A percentile compares a stretch with the other conserved stretches of the same genome.
Conservation (phyloP, 495 filamentous ascomycete species). For the Astrothelium macrocarpum region DNA sequence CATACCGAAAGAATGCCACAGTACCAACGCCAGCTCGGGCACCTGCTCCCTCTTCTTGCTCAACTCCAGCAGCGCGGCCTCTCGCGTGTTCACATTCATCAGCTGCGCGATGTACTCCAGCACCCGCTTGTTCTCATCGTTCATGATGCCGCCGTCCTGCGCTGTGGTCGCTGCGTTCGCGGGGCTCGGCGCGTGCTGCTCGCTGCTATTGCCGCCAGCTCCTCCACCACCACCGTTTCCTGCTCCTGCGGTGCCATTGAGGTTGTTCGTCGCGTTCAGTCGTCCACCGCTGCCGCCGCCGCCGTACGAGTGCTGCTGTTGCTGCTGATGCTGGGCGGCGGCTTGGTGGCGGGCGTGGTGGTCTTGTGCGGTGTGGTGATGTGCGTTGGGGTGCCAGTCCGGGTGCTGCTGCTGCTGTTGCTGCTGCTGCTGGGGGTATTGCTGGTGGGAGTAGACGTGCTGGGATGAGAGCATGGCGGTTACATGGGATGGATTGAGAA, state of each 20-base stretch:
- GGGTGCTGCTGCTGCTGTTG: slow-evolving; percentile 64
- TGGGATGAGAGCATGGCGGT: slow-evolving; percentile 3
- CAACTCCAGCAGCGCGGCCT: slow-evolving; percentile 86
- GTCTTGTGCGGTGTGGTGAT: slow-evolving; percentile 39
- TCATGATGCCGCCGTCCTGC: slow-evolving; percentile 45
- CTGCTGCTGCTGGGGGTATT: slow-evolving; percentile 69
- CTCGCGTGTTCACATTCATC: slow-evolving; percentile 74
- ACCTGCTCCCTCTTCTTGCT: slow-evolving; percentile 99
- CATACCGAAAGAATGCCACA: slow-evolving; percentile 98
- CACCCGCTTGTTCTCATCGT: slow-evolving; percentile 86
- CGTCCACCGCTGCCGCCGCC: slow-evolving; percentile 48
- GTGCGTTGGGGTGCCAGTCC: slow-evolving; percentile 48
- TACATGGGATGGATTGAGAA: not conserved
- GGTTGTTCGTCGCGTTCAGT: slow-evolving; percentile 26
- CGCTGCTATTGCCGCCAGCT: slow-evolving; percentile 24
- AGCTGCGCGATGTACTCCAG: slow-evolving; percentile 90
- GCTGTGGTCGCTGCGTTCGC: slow-evolving; percentile 9
- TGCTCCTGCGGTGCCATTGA: slow-evolving; percentile 35
- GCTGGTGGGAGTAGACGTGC: slow-evolving; percentile 67
- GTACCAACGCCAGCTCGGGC: slow-evolving; percentile 86
- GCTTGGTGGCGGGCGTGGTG: not conserved
- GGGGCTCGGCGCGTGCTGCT: slow-evolving; percentile 15
- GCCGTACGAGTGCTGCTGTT: slow-evolving; percentile 44
- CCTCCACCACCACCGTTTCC: slow-evolving; percentile 32
- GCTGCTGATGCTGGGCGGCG: slow-evolving; percentile 11